Evolutionary conservation across 176 grass and related monocot species (phyloP).

Genomic region (Triticum monococcum): DNA sequence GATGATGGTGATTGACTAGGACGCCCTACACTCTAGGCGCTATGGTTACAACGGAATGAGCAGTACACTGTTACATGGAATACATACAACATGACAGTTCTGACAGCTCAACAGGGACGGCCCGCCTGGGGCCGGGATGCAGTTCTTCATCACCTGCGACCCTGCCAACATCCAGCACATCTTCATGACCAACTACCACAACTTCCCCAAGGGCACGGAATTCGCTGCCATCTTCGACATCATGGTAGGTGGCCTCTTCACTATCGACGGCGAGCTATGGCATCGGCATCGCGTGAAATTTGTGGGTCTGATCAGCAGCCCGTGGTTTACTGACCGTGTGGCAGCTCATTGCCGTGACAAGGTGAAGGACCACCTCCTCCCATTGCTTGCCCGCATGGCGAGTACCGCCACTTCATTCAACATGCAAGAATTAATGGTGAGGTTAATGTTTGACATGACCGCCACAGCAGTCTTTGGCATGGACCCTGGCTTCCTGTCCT

Average conservation of each 20-base stretch:
- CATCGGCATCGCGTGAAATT: neutral
- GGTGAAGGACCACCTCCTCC: neutral
- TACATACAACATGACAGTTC: too few species aligned
- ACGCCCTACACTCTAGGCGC: too few species aligned
- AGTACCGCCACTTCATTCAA: neutral
- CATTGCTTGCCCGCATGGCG: neutral
- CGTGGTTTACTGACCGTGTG: neutral
- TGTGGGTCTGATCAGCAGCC: neutral
- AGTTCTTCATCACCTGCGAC: neutral
- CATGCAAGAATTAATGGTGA: neutral
- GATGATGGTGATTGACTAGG: too few species aligned
- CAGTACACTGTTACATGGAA: too few species aligned
- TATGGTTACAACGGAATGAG: too few species aligned
- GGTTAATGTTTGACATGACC: neutral
- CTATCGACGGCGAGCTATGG: neutral
- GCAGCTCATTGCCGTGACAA: neutral
- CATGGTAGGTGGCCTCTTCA: neutral
- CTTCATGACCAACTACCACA: neutral
- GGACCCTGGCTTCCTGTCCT: neutral
- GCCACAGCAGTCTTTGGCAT: neutral
- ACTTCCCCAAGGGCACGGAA: neutral
- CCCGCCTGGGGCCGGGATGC: neutral
- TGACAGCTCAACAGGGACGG: too few species aligned
- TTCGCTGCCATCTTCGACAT: neutral
- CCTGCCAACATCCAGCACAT: neutral